Evolutionary conservation across 2,329 filamentous ascomycete genomes (phyloP), one percentile per base, ranked within the genome.

Genomic region (Fusarium oligoseptatum): DNA sequence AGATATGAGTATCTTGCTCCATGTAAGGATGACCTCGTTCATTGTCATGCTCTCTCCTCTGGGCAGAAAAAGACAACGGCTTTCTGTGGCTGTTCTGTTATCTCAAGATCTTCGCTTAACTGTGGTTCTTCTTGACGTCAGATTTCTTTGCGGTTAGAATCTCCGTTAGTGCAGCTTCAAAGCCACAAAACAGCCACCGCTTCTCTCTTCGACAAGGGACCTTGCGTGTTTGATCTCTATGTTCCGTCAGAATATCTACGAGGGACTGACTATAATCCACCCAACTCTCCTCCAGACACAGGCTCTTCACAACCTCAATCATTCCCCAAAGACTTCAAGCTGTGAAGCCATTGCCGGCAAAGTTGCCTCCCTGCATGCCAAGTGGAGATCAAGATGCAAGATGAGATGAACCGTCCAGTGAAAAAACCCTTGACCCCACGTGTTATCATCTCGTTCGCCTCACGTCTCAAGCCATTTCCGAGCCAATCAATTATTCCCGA

Each of bases 401-500:
- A 58, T 32, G 45, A 56, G 32, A 67, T 66, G 36, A 67, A 52
- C 27, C 50, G 57, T 73, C 70, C 71, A 73, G 50, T 73, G n/a
- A 73, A 22, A 73, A 67, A 39, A n/a, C 22, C 41, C 41, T 55
- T 43, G 36, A 34, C 62, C 22, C 41, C 70, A 73, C 71, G 71
- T 73, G 71, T 55, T 55, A 55, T 55, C 48, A 55, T 55, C 48
- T 55, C 48, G 48, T 55, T 55, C 48, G 48, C 48, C 48, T 55
- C 27, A 55, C 27, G 12, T 32, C 20, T 2, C 10, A 20, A 29
- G 17, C 24, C 48, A 55, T 55, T 55, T 20, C 48, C 48, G 48
- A 55, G 27, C 48, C 27, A 55, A 55, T 55, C 27, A 55, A 3
- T 14, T 12, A 6, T 20, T 1, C 17, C 17, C 48, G 48, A 55